phyloP scores from a whole-genome alignment of 2,329 filamentous ascomycete species.

The Daldinia sp. region DNA sequence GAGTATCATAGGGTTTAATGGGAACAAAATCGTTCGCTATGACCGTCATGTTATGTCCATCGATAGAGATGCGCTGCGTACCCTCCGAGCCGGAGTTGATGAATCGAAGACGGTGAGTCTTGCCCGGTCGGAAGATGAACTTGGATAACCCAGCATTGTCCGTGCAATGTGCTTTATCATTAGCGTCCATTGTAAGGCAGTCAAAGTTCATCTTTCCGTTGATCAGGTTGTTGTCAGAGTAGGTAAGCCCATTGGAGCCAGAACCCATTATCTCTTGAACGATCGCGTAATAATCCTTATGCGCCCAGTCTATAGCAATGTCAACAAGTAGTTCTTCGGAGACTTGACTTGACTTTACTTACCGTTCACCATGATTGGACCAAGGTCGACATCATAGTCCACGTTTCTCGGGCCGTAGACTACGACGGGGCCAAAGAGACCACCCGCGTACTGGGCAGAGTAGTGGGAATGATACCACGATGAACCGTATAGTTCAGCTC shows the following conservation, averaged over 20 bases:
- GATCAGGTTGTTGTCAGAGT: slow-evolving; percentile 70
- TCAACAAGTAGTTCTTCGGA: slow-evolving; percentile 18
- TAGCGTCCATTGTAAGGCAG: slow-evolving; percentile 56
- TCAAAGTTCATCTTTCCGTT: slow-evolving; percentile 72
- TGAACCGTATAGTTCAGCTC: slow-evolving; percentile 66
- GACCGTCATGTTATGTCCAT: slow-evolving; percentile 71
- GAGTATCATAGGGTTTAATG: slow-evolving; percentile 71
- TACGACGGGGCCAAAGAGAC: slow-evolving; percentile 71
- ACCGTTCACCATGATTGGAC: slow-evolving; percentile 62
- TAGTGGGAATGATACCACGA: slow-evolving; percentile 73
- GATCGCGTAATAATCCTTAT: slow-evolving; percentile 62
- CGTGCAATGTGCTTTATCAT: slow-evolving; percentile 59
- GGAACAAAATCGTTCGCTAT: slow-evolving; percentile 74
- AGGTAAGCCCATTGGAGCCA: slow-evolving; percentile 49
- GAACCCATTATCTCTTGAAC: slow-evolving; percentile 61
- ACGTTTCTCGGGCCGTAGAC: slow-evolving; percentile 67
- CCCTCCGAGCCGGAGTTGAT: slow-evolving; percentile 68
- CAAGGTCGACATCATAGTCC: slow-evolving; percentile 73
- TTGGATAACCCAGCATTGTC: slow-evolving; percentile 63
- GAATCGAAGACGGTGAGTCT: slow-evolving; percentile 69
- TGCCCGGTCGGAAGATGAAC: slow-evolving; percentile 65
- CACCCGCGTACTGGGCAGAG: slow-evolving; percentile 69
- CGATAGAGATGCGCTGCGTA: slow-evolving; percentile 68
- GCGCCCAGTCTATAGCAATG: slow-evolving; percentile 69
- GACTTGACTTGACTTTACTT: slow-evolving; percentile 26